phyloP scores from a whole-genome alignment of 202 grass and related monocot species.

The Panicum virgatum region DNA sequence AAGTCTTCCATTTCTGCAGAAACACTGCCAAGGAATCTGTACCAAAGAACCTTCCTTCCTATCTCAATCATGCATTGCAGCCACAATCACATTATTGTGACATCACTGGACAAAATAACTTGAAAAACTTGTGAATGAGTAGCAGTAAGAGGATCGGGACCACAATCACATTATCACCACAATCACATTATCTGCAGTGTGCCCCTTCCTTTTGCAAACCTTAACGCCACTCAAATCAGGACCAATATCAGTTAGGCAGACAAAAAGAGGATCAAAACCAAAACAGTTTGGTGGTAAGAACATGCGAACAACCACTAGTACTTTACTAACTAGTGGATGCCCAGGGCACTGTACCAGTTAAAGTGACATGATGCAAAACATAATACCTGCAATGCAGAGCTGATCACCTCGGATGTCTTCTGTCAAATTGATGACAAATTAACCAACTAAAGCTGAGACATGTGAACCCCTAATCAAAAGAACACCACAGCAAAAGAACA shows the following conservation, averaged over 20 bases:
- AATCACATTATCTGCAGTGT: too few species aligned
- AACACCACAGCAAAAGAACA: too few species aligned
- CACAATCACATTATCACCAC: too few species aligned
- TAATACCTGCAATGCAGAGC: neutral
- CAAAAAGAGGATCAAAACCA: neutral
- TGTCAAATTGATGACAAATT: neutral
- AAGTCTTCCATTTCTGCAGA: neutral
- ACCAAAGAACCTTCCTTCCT: conserved; percentile 13
- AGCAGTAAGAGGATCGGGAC: too few species aligned
- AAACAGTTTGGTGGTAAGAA: conserved; percentile 7
- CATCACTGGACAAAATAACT: too few species aligned
- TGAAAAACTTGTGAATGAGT: too few species aligned
- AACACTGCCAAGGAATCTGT: neutral
- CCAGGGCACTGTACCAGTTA: neutral
- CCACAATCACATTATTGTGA: too few species aligned
- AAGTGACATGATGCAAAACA: neutral
- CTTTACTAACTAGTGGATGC: conserved; percentile 4
- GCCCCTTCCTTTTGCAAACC: neutral
- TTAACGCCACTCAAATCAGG: neutral
- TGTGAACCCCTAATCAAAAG: neutral
- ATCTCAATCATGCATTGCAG: conserved; percentile 25
- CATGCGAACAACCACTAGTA: neutral
- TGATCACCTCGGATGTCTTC: neutral
- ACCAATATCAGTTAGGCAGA: neutral
- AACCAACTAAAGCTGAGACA: neutral